Conservation (phyloP, 306 rosid species). For the Vicia villosa region DNA sequence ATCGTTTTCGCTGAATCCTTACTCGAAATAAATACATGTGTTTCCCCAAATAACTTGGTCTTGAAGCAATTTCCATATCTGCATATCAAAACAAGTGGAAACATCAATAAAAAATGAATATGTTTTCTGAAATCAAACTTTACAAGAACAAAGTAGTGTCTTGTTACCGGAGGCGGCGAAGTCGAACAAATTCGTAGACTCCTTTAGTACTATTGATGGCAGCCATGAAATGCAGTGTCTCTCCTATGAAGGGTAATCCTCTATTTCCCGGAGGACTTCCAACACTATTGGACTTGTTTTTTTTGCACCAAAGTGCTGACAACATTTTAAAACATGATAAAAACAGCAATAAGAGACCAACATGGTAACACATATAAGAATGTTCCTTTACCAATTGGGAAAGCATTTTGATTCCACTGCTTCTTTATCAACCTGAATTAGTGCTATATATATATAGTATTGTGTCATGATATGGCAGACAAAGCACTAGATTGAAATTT, state of each 20-base stretch:
- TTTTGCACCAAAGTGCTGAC: constrained; percentile 14
- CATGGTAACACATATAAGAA: constrained; percentile 25
- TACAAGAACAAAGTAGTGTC: neutral
- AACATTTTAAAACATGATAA: constrained; percentile 31
- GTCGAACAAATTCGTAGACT: constrained; percentile 69
- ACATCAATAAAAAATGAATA: too few relatives aligned
- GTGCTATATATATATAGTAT: neutral
- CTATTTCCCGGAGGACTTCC: constrained; percentile 63
- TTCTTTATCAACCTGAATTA: neutral
- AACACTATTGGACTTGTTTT: constrained; percentile 25
- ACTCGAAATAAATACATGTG: constrained; percentile 71
- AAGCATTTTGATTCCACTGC: constrained; percentile 42
- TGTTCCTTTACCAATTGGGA: constrained; percentile 35
- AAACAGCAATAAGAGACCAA: constrained; percentile 16
- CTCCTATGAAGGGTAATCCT: constrained; percentile 77
- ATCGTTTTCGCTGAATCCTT: constrained; percentile 63
- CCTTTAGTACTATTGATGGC: constrained; percentile 70
- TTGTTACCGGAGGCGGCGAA: constrained; percentile 63
- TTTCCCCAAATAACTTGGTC: constrained; percentile 74
- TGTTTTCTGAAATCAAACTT: neutral
- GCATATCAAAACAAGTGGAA: neutral
- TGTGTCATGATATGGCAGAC: constrained; percentile 55
- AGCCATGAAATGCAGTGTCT: constrained; percentile 89
- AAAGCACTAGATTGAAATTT: constrained; percentile 27
- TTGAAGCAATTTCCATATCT: constrained; percentile 82